Evolutionary conservation across 2,329 filamentous ascomycete genomes (phyloP), one percentile per base, ranked within the genome.

Genomic region (Chaetomium sp.): DNA sequence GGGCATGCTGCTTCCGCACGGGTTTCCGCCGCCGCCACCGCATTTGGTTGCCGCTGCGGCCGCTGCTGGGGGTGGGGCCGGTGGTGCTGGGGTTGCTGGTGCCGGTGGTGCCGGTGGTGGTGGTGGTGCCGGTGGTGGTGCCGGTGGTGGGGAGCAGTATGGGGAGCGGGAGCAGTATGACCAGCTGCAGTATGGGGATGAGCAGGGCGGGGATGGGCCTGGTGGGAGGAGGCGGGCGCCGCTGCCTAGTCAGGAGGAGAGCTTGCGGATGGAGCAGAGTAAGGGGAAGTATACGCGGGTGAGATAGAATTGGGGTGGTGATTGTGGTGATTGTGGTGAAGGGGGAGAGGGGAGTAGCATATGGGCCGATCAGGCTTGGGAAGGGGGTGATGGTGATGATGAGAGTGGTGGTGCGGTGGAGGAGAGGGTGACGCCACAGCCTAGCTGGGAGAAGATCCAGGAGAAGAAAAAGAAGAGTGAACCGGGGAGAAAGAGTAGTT

Each of bases 211-310:
- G 5, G 63, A 38, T 19, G 60, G 72, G 38, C 74, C 78, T 5
- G 78, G 75, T 25, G 75, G 75, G 54, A 75, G 87, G 21, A 83
- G 90, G 70, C 79, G 88, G 66, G 91, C 85, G 6, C 92, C 91
- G 9, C 78, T 96, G 51, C 92, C 92, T 0, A 93, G 91, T 74
- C 92, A 96, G 77, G 87, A 91, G 73, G 92, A 95, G 74, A 93
- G 90, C 70, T 78, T 96, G 70, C 85, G 88, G 70, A 86, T 89
- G 75, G 91, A 94, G 76, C 92, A 94, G 81, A 84, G 84, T 63
- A 81, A 81, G 61, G 86, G 86, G 3, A 82, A 87, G 68, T 89
- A 87, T 71, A 88, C 85, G 19, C 77, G 83, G 57, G 74, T 79
- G 29, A 78, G 82, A 56, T 85, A 81, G 71, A 19, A 45, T 23